Evolutionary conservation across 2,329 filamentous ascomycete species (phyloP), one percentile per base, ranked within the genome.

Genomic region (Cryphonectria naterciae): DNA sequence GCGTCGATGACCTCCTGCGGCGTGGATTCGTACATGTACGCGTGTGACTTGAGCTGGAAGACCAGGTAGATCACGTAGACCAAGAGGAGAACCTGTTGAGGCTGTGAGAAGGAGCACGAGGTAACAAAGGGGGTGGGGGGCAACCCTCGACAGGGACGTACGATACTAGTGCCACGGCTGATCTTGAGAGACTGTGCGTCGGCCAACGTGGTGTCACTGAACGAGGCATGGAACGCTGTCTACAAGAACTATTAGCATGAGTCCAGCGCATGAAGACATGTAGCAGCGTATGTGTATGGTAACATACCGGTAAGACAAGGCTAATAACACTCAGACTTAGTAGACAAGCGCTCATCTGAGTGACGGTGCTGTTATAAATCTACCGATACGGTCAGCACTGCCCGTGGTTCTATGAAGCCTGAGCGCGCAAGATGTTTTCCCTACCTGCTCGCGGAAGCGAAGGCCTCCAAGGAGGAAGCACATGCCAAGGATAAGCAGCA

Each of bases 1-100:
- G 96, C 94, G 75, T 98, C 95, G 74, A 98, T 96, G 72, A 97
- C 92, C 76, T 95, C 91, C 81, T 97, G 94, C 13, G 95, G 95
- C 6, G 93, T 97, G 75, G 94, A 96, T 80, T 94, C 92, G 76
- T 97, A 97, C 84, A 97, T 90, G 82, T 97, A 97, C 11, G 93
- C 88, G 78, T 97, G 94, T 1, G 94, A 96, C 81, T 97, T 97
- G 72, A 97, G 88, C 83, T 97, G 94, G 81, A 97, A 97, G 28
- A 97, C 78, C 46, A 97, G 87, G 78, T 97, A 97, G 25, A 97
- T 83, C 62, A 90, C 82, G 79, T 97, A 97, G 15, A 97, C 91
- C 46, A 97, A 79, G 1, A 97, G 86, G 11, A 97, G 84, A 67
- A 97, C 86, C 89, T 91, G 64, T 3, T 3, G 60, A 25, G 65